phyloP scores from a whole-genome alignment of 2,329 filamentous ascomycete genomes.

The Fusarium sp. region DNA sequence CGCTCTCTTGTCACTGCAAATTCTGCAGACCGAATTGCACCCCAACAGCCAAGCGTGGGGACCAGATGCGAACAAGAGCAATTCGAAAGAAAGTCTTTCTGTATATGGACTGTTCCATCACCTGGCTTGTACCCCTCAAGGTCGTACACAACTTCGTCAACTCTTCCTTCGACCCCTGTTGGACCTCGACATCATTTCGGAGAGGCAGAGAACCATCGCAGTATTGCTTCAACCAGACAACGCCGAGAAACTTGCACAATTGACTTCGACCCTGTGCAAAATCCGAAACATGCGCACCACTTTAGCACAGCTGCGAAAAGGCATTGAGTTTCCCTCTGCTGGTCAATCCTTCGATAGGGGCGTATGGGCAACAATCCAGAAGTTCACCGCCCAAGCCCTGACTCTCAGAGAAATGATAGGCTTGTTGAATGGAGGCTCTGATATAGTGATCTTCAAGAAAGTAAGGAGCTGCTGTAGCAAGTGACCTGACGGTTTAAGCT shows the following conservation, averaged over 20 bases:
- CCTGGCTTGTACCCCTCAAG: slow-evolving; percentile 81
- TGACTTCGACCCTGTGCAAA: slow-evolving; percentile 71
- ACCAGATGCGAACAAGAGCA: slow-evolving; percentile 52
- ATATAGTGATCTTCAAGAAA: slow-evolving; percentile 33
- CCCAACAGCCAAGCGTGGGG: slow-evolving; percentile 83
- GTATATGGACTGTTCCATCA: slow-evolving; percentile 84
- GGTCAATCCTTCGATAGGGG: slow-evolving; percentile 67
- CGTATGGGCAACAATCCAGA: slow-evolving; percentile 76
- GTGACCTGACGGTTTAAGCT: slow-evolving; percentile 1
- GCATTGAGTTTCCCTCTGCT: slow-evolving; percentile 66
- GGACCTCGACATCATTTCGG: slow-evolving; percentile 72
- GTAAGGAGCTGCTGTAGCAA: slow-evolving; percentile 53
- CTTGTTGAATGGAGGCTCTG: slow-evolving; percentile 30
- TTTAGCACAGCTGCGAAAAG: slow-evolving; percentile 78
- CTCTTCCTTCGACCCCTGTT: slow-evolving; percentile 83
- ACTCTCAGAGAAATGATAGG: slow-evolving; percentile 71
- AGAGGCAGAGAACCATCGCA: slow-evolving; percentile 75
- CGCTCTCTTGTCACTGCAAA: slow-evolving; percentile 83
- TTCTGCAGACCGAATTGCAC: slow-evolving; percentile 83
- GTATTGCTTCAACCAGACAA: slow-evolving; percentile 77
- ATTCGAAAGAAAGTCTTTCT: slow-evolving; percentile 82
- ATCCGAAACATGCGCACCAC: slow-evolving; percentile 79
- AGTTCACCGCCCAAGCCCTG: slow-evolving; percentile 77
- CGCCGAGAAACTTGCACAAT: slow-evolving; percentile 58
- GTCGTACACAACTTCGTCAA: slow-evolving; percentile 76